Conservation (phyloP, 2,329 filamentous ascomycete species). For the Endothia cerciana region DNA sequence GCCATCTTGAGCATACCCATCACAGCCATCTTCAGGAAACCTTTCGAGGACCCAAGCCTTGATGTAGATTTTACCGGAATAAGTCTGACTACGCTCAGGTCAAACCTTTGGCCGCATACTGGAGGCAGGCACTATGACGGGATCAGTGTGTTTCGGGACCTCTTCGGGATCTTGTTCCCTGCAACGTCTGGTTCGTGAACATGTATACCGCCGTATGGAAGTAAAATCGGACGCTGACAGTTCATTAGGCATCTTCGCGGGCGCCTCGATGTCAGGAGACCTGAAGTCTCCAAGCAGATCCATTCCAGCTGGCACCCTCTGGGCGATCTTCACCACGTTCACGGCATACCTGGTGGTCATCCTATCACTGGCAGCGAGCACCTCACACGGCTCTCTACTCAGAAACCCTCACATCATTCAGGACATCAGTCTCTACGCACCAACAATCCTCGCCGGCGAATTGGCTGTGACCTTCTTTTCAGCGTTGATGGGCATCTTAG, state of each 20-base stretch:
- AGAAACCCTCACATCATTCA: constrained; percentile 79
- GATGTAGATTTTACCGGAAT: constrained; percentile 79
- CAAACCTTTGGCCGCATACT: constrained; percentile 75
- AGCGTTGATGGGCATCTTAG: constrained; percentile 84
- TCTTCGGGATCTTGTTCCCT: constrained; percentile 87
- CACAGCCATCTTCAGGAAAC: constrained; percentile 69
- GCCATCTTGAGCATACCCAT: constrained; percentile 81
- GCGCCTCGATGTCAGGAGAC: constrained; percentile 90
- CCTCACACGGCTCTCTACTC: constrained; percentile 74
- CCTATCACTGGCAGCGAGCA: constrained; percentile 75
- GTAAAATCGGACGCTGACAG: constrained; percentile 54
- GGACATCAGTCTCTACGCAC: constrained; percentile 75
- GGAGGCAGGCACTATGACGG: constrained; percentile 65
- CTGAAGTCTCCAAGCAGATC: constrained; percentile 80
- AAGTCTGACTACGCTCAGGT: constrained; percentile 69
- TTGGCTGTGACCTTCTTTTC: constrained; percentile 85
- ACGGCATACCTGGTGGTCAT: constrained; percentile 76
- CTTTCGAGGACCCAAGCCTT: constrained; percentile 66
- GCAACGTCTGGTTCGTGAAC: constrained; percentile 54
- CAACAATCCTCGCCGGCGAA: constrained; percentile 78
- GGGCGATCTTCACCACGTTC: constrained; percentile 77
- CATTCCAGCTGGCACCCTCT: constrained; percentile 83
- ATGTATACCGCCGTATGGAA: not conserved
- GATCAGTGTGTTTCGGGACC: constrained; percentile 73
- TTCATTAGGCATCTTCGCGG: constrained; percentile 62